Percentiles rank a stretch among this genome's conserved stretches.
Conservation (phyloP, 805 yeast species). For the Tetrapisispora nanseiensis region DNA sequence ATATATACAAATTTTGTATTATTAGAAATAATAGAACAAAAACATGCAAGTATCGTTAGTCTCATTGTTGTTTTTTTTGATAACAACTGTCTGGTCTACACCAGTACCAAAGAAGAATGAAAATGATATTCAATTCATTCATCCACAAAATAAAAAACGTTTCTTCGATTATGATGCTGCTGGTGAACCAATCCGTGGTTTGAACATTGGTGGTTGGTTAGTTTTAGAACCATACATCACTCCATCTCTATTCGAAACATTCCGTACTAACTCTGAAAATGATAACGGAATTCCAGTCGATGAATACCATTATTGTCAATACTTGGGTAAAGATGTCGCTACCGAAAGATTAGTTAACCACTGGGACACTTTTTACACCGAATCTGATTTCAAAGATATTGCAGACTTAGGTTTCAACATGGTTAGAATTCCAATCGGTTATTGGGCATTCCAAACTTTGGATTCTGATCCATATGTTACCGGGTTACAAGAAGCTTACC, state of each 20-base stretch:
- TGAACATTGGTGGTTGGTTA: conserved; percentile 85
- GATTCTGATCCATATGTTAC: conserved; percentile 71
- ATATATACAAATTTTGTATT: no score
- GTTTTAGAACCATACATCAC: conserved; percentile 81
- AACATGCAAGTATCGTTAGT: neutral
- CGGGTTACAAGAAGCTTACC: conserved; percentile 57
- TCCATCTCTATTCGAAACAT: conserved; percentile 59
- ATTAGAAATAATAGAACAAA: no score
- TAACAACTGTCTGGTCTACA: conserved; percentile 2
- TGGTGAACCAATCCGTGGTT: conserved; percentile 38
- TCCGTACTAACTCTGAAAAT: conserved; percentile 28
- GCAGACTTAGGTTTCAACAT: conserved; percentile 59
- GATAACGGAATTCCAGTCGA: conserved; percentile 57
- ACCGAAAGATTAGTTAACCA: conserved; percentile 45
- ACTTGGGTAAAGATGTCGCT: conserved; percentile 55
- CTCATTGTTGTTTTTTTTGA: neutral
- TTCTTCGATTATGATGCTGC: conserved; percentile 15
- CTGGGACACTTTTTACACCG: conserved; percentile 73
- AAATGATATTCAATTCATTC: conserved; percentile 12
- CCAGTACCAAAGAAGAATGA: conserved; percentile 15
- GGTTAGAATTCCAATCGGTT: conserved; percentile 87
- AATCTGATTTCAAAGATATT: conserved; percentile 56
- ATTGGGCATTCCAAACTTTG: conserved; percentile 73
- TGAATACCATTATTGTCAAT: conserved; percentile 60
- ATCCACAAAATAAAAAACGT: conserved; percentile 14